Evolutionary conservation across 345 rosid genomes (phyloP), one percentile per base, ranked within the genome.

Genomic region (Pistacia atlantica): DNA sequence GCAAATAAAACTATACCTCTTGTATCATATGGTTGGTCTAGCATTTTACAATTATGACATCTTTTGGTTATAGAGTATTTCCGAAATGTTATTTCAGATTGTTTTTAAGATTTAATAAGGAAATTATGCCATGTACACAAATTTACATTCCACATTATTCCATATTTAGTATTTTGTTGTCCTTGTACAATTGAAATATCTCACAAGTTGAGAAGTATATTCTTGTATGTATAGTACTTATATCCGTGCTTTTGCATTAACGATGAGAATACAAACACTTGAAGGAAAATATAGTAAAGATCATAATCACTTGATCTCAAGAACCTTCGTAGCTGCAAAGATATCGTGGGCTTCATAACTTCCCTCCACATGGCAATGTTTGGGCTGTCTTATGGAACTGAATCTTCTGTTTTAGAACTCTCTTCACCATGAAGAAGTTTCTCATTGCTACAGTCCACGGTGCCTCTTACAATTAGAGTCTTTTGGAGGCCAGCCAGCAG

Each of bases 401-500:
- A 80, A 48, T 92, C 92, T 81, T 87, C 89, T 79, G 83, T 89
- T 80, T 86, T 90, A 65, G 85, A 88, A 56, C 83, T 85, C 59
- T 92, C 95, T 79, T 81, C 88, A 59, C 89, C 57, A 17, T 82
- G 85, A 77, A 86, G 90, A 69, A 86, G 88, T 80, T 81, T 81
- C 86, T 90, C 90, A 58, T 97, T 87, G 79, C 91, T 92, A 64
- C 72, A 71, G 71, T 69, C 90, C 70, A 90, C 93, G 2, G 65
- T 67, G 65, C 91, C 94, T 77, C 82, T 89, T 69, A 95, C 78
- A 61, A 93, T 77, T 60, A 91, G 28, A 62, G 89, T 88, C 82
- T 86, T 91, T 84, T 91, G 94, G 74, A 90, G 93, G 65, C 98
- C 95, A 55, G 86, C 90, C 45, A 91, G 49, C 77, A 93, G 84